Evolutionary conservation across 805 yeast species (phyloP).

Genomic region (Yarrowia bubula): DNA sequence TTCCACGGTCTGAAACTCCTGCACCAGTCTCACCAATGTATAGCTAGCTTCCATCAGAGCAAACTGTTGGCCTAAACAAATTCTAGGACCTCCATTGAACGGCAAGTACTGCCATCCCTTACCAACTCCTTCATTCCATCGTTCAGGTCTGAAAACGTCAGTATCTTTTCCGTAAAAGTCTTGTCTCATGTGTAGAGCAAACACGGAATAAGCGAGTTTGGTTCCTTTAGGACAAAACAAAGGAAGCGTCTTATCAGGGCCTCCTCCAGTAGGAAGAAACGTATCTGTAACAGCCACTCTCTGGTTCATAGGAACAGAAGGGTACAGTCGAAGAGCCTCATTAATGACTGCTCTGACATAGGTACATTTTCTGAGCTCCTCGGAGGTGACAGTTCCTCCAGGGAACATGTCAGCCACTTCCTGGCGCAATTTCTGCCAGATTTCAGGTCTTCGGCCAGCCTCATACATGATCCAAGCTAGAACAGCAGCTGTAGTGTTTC

Average conservation of each 20-base stretch:
- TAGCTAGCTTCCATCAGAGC: conserved; percentile 50
- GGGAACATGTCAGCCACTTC: conserved; percentile 33
- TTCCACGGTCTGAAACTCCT: conserved; percentile 36
- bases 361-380: conserved; percentile 45
- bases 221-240: conserved; percentile 44
- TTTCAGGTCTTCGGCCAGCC: conserved; percentile 44
- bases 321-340: conserved; percentile 48
- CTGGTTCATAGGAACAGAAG: conserved; percentile 48
- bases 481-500: conserved; percentile 52
- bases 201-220: conserved; percentile 41
- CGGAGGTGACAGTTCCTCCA: conserved; percentile 40
- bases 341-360: conserved; percentile 47
- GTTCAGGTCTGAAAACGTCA: conserved; percentile 41
- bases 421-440: conserved; percentile 41
- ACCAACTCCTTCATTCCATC: conserved; percentile 42
- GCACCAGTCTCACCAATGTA: conserved; percentile 43
- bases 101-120: conserved; percentile 49
- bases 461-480: conserved; percentile 46
- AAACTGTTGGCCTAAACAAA: conserved; percentile 52
- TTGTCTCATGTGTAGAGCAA: conserved; percentile 44
- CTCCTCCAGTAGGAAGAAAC: conserved; percentile 52
- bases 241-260: conserved; percentile 41
- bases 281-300: conserved; percentile 46
- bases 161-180: conserved; percentile 46
- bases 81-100: conserved; percentile 52